A percentile compares a stretch with the other conserved stretches of the same genome.
Conservation (phyloP, 2,329 filamentous ascomycete species). For the Dothiorella sarmentorum region DNA sequence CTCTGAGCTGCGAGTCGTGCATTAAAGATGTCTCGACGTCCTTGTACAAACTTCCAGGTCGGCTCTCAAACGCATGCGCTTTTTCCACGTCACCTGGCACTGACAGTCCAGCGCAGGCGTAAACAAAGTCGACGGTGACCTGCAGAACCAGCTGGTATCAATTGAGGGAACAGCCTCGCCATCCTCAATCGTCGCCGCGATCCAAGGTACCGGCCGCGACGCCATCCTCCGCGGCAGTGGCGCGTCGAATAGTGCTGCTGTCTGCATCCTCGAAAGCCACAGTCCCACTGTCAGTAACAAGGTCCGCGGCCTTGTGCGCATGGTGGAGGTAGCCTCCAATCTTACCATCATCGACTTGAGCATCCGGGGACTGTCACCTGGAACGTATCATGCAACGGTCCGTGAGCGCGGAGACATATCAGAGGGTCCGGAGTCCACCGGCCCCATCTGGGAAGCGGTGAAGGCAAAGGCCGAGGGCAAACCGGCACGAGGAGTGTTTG, state of each 20-base stretch:
- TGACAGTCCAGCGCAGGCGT: constrained; percentile 56
- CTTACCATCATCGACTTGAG: constrained; percentile 85
- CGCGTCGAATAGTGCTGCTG: constrained; percentile 78
- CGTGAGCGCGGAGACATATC: constrained; percentile 85
- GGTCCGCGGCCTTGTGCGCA: constrained; percentile 82
- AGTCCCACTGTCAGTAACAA: constrained; percentile 58
- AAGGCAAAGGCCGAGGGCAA: constrained; percentile 39
- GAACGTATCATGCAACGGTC: constrained; percentile 79
- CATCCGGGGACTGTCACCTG: constrained; percentile 74
- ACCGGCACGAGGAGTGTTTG: constrained; percentile 61
- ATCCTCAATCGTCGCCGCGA: constrained; percentile 82
- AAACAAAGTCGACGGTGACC: constrained; percentile 74
- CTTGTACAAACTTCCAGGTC: constrained; percentile 69
- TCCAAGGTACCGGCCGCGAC: constrained; percentile 86
- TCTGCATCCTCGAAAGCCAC: constrained; percentile 92
- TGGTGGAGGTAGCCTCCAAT: constrained; percentile 82
- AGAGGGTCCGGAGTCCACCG: constrained; percentile 75
- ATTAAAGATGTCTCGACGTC: constrained; percentile 80
- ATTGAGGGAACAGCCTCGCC: constrained; percentile 89
- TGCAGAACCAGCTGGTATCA: constrained; percentile 78
- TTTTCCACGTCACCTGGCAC: constrained; percentile 8
- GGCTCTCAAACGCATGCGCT: constrained; percentile 10
- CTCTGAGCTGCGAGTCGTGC: constrained; percentile 86
- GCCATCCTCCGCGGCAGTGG: constrained; percentile 91
- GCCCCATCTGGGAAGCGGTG: constrained; percentile 70